These are phyloP conservation scores for Venturia nashicola DNA, from an alignment of 2,329 filamentous ascomycete genomes.

Conservation along the genomic window DNA sequence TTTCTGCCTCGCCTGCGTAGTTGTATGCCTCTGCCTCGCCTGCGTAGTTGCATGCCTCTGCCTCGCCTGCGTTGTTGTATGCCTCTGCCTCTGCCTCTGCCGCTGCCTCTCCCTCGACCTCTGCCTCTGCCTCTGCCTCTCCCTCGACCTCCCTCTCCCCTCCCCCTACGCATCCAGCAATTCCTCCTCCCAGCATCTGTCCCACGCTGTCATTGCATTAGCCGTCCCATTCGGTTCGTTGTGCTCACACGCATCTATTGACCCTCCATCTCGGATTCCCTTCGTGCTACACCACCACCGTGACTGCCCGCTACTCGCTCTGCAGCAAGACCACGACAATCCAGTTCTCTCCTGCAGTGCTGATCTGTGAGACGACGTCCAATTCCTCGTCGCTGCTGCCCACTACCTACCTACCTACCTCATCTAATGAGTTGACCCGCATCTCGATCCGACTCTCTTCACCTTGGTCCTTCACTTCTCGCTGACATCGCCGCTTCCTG, in stretches of 20 bases:
- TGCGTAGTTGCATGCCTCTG: no score
- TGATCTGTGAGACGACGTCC: background rate
- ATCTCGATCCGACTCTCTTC: background rate
- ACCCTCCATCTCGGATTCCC: background rate
- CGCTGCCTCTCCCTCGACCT: background rate
- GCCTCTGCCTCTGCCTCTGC: background rate
- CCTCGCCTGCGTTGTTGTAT: no score
- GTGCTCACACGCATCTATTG: background rate
- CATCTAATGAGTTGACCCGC: background rate
- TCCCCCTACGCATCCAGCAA: background rate
- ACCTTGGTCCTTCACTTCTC: background rate
- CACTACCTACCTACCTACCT: background rate
- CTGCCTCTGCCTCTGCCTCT: no score
- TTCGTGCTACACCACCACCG: background rate
- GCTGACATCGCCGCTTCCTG: background rate
- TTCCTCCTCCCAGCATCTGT: background rate
- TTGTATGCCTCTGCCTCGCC: background rate
- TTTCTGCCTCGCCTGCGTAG: background rate
- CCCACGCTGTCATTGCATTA: background rate
- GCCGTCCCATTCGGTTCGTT: constrained; percentile 1
- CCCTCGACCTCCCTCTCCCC: background rate
- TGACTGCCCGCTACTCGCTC: background rate
- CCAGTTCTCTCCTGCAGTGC: background rate
- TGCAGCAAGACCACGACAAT: background rate
- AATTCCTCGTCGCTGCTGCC: background rate